Evolutionary conservation across 2,329 filamentous ascomycete genomes (phyloP), one percentile per base, ranked within the genome.

Genomic region (Colletotrichum spaethianum): DNA sequence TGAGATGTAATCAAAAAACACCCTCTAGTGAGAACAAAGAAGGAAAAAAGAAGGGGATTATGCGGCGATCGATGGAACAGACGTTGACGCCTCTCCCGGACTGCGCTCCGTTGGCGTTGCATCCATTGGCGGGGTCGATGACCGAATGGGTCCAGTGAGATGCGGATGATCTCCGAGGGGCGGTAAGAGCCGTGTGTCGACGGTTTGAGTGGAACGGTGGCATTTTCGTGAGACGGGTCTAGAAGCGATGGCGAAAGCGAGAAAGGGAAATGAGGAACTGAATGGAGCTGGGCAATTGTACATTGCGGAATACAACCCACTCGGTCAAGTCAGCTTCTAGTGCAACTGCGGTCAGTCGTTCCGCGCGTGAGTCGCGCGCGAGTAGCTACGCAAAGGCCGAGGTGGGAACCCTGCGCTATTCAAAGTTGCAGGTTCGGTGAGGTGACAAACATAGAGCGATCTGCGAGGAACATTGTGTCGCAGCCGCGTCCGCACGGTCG

Each of bases 91-190:
- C 20, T 40, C 18, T 44, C 33, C 46, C 64, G 57, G 69, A 72
- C 57, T 72, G 64, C 52, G 44, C 52, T 72, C 69, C 52, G 57
- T 52, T 63, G 59, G 36, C 48, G 64, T 68, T 69, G 65, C 44
- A 53, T 42, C 48, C 31, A 36, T n/a, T 5, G 16, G 26, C 4
- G 26, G 28, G 59, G 31, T 26, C 31, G 14, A 28, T 36, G 59
- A 36, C 28, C 14, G 12, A 14, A 33, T 11, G 57, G 26, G 57
- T 23, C 12, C 40, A 46, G 59, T 48, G 42, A 50, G 31, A 23
- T 61, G 28, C 14, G n/a, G 42, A 50, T 36, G 57, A 61, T 48
- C 42, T 44, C n/a, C 31, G 18, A 33, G 53, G 23, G 31, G 48
- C 61, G 61, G 61, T 53, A 53, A 63, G 61, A 28, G 48, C 61